Evolutionary conservation across 2,329 filamentous ascomycete species (phyloP), one percentile per base, ranked within the genome.

Genomic region (Nectriaceae sp.): DNA sequence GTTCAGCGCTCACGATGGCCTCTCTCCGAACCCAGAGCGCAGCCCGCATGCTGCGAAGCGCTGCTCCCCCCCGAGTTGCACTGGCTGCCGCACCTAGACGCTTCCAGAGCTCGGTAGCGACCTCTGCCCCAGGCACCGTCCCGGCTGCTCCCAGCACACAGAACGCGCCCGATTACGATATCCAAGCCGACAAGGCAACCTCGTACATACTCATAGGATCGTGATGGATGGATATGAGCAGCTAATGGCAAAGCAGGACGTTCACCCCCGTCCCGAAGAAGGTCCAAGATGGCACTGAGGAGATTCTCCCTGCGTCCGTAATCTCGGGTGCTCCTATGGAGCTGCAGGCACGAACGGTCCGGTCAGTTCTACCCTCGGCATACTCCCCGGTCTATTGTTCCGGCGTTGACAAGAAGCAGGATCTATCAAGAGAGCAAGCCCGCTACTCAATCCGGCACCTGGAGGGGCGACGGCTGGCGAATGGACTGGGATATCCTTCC

Each of bases 401-500:
- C 16, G 19, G 16, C 26, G 46, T 46, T 57, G 21, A 63, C 47
- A 44, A 26, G 15, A 24, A 42, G 13, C 65, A 97, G 93, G 65
- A 99, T 99, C 73, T 97, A 89, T 78, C 85, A 88, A 64, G 90
- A 91, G 42, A 68, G 89, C 49, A 99, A 99, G 75, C 85, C 94
- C n/a, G 93, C 94, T 29, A 97, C 93, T 37, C 94, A 99, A 74
- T 97, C 93, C 26, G 93, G 94, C 56, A 82, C 84, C 62, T 96
- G 90, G 88, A 85, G 89, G 67, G 76, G 82, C 47, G 84, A 89
- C 67, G 83, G 88, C 65, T 99, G 94, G 94, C 87, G 92, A 42
- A 95, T 99, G 91, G 94, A 99, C 71, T 99, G 94, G 94, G 94
- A 99, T 69, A 84, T 96, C 41, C 79, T 97, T 24, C 74, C 80